Evolutionary conservation across 1,284 basidiomycete genomes (phyloP).

Genomic region (Neonothopanus nambi): DNA sequence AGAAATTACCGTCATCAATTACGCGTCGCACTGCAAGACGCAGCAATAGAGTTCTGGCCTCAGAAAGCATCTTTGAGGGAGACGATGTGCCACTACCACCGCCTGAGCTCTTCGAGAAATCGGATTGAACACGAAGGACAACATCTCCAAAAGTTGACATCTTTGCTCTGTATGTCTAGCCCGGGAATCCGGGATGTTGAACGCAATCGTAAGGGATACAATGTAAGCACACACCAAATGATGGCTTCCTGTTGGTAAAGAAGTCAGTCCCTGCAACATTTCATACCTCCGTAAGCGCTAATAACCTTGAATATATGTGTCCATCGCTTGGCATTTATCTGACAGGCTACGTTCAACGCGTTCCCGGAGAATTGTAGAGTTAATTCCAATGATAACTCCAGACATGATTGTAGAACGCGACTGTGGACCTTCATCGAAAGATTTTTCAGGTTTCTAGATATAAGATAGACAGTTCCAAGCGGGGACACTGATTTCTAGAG

Average conservation of each 20-base stretch:
- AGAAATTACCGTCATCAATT: not conserved
- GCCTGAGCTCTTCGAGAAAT: not conserved
- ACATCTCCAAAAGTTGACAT: slow-evolving; percentile 7
- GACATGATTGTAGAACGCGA: too few relatives aligned
- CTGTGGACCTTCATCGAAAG: too few relatives aligned
- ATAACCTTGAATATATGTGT: slow-evolving; percentile 5
- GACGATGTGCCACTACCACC: slow-evolving; percentile 1
- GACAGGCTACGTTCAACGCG: slow-evolving; percentile 1
- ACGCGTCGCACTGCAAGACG: not conserved
- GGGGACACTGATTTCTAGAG: too few relatives aligned
- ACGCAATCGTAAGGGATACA: not conserved
- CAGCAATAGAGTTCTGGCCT: slow-evolving; percentile 1
- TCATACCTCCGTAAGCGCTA: too few relatives aligned
- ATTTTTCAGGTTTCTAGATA: too few relatives aligned
- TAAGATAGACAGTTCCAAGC: too few relatives aligned
- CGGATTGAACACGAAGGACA: slow-evolving; percentile 5
- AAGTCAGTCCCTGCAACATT: too few relatives aligned
- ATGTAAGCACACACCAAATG: slow-evolving; percentile 1
- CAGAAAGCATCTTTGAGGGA: slow-evolving; percentile 7
- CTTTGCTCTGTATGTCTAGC: slow-evolving; percentile 7
- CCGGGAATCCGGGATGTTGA: too few relatives aligned
- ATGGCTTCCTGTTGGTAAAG: slow-evolving; percentile 1
- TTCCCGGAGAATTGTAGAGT: not conserved
- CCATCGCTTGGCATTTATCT: slow-evolving; percentile 6
- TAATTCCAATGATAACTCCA: not conserved